These are phyloP conservation scores for Blastocystis sp. DNA, from an alignment of 352 stramenopile species.

Conservation along the genomic window DNA sequence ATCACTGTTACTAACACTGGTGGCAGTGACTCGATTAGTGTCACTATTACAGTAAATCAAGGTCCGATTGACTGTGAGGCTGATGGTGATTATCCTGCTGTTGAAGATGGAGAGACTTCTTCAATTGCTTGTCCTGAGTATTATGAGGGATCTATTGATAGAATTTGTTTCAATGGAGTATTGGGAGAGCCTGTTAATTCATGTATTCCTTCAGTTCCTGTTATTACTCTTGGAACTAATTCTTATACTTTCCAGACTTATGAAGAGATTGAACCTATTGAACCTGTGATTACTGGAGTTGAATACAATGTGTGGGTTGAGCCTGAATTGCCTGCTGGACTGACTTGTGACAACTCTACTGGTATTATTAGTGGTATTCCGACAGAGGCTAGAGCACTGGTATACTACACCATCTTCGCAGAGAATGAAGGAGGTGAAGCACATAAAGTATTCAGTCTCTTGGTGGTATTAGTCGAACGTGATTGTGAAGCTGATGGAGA, in stretches of 20 bases:
- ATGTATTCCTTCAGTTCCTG: slow-evolving; percentile 24
- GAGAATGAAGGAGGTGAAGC: not conserved
- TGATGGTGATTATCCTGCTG: not conserved
- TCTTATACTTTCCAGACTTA: not conserved
- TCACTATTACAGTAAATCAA: slow-evolving; percentile 22
- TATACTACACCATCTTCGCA: slow-evolving; percentile 6
- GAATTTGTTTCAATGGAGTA: not conserved
- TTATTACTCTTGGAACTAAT: not conserved
- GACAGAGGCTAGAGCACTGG: not conserved
- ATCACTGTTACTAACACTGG: not conserved
- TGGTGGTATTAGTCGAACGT: not conserved
- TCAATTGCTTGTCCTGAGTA: not conserved
- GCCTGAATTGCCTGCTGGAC: not conserved
- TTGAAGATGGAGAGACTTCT: not conserved
- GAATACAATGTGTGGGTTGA: not conserved
- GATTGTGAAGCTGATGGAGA: slow-evolving; percentile 23
- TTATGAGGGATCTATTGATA: not conserved
- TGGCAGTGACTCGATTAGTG: not conserved
- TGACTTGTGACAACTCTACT: not conserved
- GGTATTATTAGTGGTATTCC: slow-evolving; percentile 19
- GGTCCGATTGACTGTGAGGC: slow-evolving; percentile 5
- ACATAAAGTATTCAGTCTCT: not conserved
- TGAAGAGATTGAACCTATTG: not conserved
- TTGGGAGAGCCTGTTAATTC: slow-evolving; percentile 1
- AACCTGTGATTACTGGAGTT: not conserved